These are phyloP conservation scores for Cadophora gregata DNA, from an alignment of 2,329 filamentous ascomycete genomes.

Conservation along the genomic window DNA sequence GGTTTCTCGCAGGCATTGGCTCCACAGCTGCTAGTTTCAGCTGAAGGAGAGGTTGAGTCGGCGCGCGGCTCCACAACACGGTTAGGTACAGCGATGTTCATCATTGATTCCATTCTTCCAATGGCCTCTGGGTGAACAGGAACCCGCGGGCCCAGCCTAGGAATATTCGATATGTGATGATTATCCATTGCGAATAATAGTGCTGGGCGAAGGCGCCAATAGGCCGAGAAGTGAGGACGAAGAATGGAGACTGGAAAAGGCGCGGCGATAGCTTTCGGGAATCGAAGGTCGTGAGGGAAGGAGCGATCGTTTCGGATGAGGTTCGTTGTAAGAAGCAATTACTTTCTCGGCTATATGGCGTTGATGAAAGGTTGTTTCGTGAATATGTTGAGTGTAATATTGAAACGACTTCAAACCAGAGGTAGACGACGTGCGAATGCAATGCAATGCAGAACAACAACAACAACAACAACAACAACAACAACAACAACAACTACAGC, in stretches of 20 bases:
- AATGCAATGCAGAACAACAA: constrained; percentile 23
- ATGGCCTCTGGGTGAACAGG: constrained; percentile 29
- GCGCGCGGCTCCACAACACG: constrained; percentile 36
- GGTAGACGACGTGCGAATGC: constrained; percentile 14
- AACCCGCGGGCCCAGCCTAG: constrained; percentile 39
- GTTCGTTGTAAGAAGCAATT: constrained; percentile 22
- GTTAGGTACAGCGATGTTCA: constrained; percentile 37
- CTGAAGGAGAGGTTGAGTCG: constrained; percentile 32
- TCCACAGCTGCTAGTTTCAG: constrained; percentile 42
- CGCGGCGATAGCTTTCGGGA: neutral
- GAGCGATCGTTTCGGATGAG: constrained; percentile 27
- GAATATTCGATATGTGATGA: constrained; percentile 35
- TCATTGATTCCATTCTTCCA: constrained; percentile 36
- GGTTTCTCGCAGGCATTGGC: constrained; percentile 65
- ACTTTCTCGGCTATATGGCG: constrained; percentile 15
- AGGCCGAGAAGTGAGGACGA: neutral
- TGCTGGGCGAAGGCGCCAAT: constrained; percentile 9
- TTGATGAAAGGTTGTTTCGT: constrained; percentile 32
- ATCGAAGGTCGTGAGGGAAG: constrained; percentile 26
- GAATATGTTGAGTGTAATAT: constrained; percentile 25
- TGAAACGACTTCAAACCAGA: constrained; percentile 37
- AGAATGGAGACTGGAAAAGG: neutral
- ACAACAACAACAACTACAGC: constrained; percentile 24
- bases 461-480: constrained; percentile 20
- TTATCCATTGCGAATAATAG: constrained; percentile 33